Conservation (phyloP, 2,329 filamentous ascomycete species). For the Rhytidhysteron rufulum region DNA sequence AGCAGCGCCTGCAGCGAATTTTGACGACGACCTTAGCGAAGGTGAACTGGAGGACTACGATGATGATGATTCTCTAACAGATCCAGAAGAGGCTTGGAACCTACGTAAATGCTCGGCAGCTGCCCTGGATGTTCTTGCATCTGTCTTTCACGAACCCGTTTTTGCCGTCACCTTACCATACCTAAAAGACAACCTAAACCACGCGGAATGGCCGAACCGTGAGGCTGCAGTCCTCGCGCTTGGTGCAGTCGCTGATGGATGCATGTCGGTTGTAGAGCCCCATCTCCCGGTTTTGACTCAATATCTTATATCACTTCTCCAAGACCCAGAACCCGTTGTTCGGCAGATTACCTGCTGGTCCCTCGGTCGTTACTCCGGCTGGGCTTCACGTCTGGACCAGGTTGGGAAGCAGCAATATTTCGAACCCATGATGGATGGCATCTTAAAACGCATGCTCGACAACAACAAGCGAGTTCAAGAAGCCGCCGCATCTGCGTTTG, state of each 20-base stretch:
- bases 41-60: conserved; percentile 76
- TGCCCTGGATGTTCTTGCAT: conserved; percentile 88
- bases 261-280: conserved; percentile 82
- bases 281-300: conserved; percentile 87
- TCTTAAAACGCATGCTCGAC: conserved; percentile 91
- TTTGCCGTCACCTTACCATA: conserved; percentile 93
- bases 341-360: conserved; percentile 98
- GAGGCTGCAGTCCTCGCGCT: conserved; percentile 93
- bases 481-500: conserved; percentile 91
- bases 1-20: conserved; percentile 33
- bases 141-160: conserved; percentile 80
- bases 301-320: conserved; percentile 81
- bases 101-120: conserved; percentile 95
- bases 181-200: conserved; percentile 81
- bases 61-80: conserved; percentile 67
- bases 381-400: conserved; percentile 75
- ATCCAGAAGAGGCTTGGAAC: conserved; percentile 91
- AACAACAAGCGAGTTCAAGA: conserved; percentile 98
- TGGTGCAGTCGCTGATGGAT: conserved; percentile 91
- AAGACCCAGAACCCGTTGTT: conserved; percentile 84
- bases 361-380: conserved; percentile 85
- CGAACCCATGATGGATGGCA: conserved; percentile 94
- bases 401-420: conserved; percentile 74
- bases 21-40: conserved; percentile 69
- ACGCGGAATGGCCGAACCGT: conserved; percentile 84